Evolutionary conservation across 2,329 filamentous ascomycete genomes (phyloP), one percentile per base, ranked within the genome.

Genomic region (Mollisia scopiformis): DNA sequence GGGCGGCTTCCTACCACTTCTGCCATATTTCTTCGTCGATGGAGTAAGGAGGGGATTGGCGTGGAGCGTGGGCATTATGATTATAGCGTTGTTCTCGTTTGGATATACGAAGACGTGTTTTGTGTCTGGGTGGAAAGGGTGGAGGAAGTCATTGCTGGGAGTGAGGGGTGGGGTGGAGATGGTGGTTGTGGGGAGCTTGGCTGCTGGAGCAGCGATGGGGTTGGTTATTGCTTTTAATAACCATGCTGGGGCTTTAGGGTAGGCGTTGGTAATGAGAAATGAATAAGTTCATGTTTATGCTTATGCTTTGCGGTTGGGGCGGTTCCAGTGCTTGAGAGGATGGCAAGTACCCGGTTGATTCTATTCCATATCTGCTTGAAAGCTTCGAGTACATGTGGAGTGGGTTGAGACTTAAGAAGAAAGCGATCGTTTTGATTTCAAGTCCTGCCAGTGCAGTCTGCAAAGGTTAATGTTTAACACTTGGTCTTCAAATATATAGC

Each of bases 81-180:
- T 84, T 11, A 69, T 86, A 7, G 83, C 86, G 1, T 73, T 90
- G 46, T 82, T 89, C 57, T 73, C 76, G 2, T 90, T 90, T 71
- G 88, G 88, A n/a, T 88, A 87, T 67, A 77, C 81, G 57, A 89
- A 89, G 77, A 88, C 85, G 21, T 81, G 69, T 31, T 77, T 84
- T 14, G 78, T 84, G 0, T 79, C 72, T 0, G 77, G 76, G 52
- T 73, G 68, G 69, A 64, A 59, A 23, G 70, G 64, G 28, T 65
- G 64, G 19, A 63, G 57, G 50, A 69, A 65, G 37, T 66, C 73
- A 47, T 52, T 62, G 27, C 58, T 43, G 6, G 69, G 66, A 7
- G 71, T 71, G 31, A 69, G 58, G 21, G 75, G 75, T 10, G 76
- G 75, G 8, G 62, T 75, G 8, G 73, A 78, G 62, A 78, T 78